phyloP scores from a whole-genome alignment of 805 yeast species.

The Candida pseudofarinosa region DNA sequence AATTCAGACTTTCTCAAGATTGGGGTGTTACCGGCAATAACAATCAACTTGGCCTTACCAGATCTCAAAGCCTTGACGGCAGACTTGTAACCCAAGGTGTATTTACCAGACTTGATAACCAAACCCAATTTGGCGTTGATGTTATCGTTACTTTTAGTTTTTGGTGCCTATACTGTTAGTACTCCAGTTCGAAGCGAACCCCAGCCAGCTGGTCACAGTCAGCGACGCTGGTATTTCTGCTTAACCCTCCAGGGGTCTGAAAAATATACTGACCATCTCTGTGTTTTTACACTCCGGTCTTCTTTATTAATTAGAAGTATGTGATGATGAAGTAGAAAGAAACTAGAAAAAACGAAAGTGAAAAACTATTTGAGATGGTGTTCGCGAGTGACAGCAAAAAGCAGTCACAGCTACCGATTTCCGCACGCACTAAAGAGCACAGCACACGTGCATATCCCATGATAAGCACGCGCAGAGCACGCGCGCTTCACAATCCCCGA shows the following conservation, averaged over 20 bases:
- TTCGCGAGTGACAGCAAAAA: background rate
- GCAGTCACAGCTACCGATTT: background rate
- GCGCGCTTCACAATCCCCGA: too few species aligned
- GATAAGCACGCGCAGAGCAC: background rate
- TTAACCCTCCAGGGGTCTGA: background rate
- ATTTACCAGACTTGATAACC: constrained; percentile 98
- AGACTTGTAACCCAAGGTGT: constrained; percentile 99
- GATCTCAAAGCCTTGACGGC: constrained; percentile 97
- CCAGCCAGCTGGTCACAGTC: too few species aligned
- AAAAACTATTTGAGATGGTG: background rate
- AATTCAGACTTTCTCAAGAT: constrained; percentile 99
- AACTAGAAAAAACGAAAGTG: background rate
- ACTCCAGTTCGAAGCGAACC: constrained; percentile 7
- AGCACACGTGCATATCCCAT: too few species aligned
- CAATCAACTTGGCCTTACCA: constrained; percentile 97
- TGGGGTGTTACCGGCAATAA: constrained; percentile 99
- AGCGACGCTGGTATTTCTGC: too few species aligned
- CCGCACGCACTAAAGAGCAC: too few species aligned
- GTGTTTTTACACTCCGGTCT: constrained; percentile 98
- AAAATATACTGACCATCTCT: constrained; percentile 91
- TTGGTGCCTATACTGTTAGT: constrained; percentile 85
- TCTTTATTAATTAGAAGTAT: constrained; percentile 2
- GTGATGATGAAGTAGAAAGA: background rate
- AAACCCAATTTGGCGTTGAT: constrained; percentile 97
- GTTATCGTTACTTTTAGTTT: constrained; percentile 86